phyloP scores from a whole-genome alignment of 768 basidiomycete genomes.

The Suillus cothurnatus region DNA sequence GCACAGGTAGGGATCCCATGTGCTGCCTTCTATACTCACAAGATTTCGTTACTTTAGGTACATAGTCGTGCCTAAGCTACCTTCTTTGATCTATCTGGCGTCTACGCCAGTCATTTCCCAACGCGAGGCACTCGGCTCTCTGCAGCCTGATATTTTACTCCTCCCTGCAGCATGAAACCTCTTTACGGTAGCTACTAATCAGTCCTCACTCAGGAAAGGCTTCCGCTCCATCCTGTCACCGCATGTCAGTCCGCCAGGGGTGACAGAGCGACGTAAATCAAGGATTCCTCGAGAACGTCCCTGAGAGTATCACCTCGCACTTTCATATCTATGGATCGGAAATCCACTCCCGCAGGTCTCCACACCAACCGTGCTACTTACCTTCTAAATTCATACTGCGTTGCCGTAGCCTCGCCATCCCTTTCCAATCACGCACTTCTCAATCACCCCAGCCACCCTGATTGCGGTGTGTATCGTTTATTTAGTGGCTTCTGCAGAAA shows the following conservation, averaged over 20 bases:
- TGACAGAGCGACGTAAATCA: conserved; percentile 29
- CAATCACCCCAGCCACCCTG: conserved; percentile 29
- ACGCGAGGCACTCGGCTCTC: conserved; percentile 10
- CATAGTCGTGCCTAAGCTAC: neutral
- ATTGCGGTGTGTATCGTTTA: conserved; percentile 5
- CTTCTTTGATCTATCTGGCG: neutral
- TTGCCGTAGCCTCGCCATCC: conserved; percentile 18
- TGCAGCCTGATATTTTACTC: conserved; percentile 12
- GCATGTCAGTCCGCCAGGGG: conserved; percentile 15
- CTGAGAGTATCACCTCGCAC: conserved; percentile 7
- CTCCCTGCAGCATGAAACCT: conserved; percentile 16
- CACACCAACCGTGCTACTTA: conserved; percentile 7
- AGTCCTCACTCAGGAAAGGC: conserved; percentile 5
- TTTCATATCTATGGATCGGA: conserved; percentile 13
- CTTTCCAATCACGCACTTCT: conserved; percentile 17
- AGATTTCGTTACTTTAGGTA: conserved; percentile 5
- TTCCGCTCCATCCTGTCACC: conserved; percentile 15
- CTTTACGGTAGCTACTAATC: conserved; percentile 12
- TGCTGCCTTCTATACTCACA: conserved; percentile 32
- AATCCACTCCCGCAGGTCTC: conserved; percentile 14
- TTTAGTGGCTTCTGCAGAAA: conserved; percentile 11
- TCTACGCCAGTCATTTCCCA: neutral
- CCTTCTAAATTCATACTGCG: conserved; percentile 16
- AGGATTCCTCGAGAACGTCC: conserved; percentile 13
- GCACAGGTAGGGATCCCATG: conserved; percentile 18